Percentiles rank a stretch among this genome's conserved stretches.
Conservation (phyloP, 495 filamentous ascomycete species). For the Amniculicola lignicola region DNA sequence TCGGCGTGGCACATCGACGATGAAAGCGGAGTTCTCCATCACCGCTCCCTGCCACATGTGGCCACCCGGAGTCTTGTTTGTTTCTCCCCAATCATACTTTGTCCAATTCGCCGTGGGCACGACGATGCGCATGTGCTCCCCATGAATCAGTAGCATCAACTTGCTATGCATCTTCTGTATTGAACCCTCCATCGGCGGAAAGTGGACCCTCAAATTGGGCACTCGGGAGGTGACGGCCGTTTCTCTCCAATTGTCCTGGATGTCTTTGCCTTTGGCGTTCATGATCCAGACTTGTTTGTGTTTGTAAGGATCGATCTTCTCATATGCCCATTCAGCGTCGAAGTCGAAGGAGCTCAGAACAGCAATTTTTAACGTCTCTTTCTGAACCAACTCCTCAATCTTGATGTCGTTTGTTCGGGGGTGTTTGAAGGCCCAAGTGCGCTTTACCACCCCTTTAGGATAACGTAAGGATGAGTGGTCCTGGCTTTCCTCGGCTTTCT, state of each 20-base stretch:
- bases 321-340: slow-evolving; percentile 71
- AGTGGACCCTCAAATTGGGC: slow-evolving; percentile 64
- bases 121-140: slow-evolving; percentile 64
- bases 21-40: slow-evolving; percentile 57
- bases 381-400: slow-evolving; percentile 85
- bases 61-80: slow-evolving; percentile 51
- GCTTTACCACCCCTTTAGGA: slow-evolving; percentile 72
- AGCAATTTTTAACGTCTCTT: slow-evolving; percentile 64
- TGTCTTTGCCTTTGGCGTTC: slow-evolving; percentile 53
- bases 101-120: slow-evolving; percentile 79
- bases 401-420: slow-evolving; percentile 70
- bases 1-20: slow-evolving; percentile 76
- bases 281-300: slow-evolving; percentile 66
- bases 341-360: slow-evolving; percentile 85
- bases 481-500: too few relatives aligned
- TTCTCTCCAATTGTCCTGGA: slow-evolving; percentile 30
- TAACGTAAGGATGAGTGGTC: slow-evolving; percentile 51
- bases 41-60: slow-evolving; percentile 5
- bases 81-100: slow-evolving; percentile 83
- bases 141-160: slow-evolving; percentile 75
- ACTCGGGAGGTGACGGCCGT: slow-evolving; percentile 50
- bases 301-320: slow-evolving; percentile 52
- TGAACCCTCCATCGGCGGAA: slow-evolving; percentile 69
- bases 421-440: slow-evolving; percentile 66
- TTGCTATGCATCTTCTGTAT: slow-evolving; percentile 83